Evolutionary conservation across 106 monocot species (phyloP).

Genomic region (Phalaenopsis equestris): DNA sequence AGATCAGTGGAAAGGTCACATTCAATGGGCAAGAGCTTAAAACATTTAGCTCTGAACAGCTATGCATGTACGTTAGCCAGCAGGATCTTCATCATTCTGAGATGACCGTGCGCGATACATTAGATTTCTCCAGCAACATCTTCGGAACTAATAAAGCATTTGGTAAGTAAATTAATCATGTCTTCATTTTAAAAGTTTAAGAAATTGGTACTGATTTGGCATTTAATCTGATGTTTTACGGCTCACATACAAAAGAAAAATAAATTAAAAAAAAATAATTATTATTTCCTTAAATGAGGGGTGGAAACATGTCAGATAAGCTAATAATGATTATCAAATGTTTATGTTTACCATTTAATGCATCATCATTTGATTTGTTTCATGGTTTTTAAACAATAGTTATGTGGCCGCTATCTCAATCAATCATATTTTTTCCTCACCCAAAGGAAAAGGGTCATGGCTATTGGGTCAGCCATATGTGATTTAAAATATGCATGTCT

Average conservation of each 20-base stretch:
- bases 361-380: not conserved
- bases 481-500: too few relatives aligned
- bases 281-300: not conserved
- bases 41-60: slow-evolving; percentile 15
- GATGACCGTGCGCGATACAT: slow-evolving; percentile 69
- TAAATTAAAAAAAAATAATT: not conserved
- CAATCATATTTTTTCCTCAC: too few relatives aligned
- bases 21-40: slow-evolving; percentile 45
- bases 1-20: slow-evolving; percentile 49
- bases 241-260: not conserved
- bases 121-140: slow-evolving; percentile 40
- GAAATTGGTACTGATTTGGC: not conserved
- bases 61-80: slow-evolving; percentile 55
- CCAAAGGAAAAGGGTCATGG: too few relatives aligned
- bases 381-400: not conserved
- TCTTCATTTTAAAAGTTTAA: not conserved
- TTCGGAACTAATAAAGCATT: slow-evolving; percentile 20
- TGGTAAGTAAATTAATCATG: slow-evolving; percentile 11
- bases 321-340: not conserved
- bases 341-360: not conserved
- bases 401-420: too few relatives aligned
- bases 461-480: too few relatives aligned
- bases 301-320: not conserved
- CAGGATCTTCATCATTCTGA: slow-evolving; percentile 73
- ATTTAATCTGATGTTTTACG: not conserved